Conservation (phyloP, 352 stramenopile species). For the Globisporangium uncinulatum region DNA sequence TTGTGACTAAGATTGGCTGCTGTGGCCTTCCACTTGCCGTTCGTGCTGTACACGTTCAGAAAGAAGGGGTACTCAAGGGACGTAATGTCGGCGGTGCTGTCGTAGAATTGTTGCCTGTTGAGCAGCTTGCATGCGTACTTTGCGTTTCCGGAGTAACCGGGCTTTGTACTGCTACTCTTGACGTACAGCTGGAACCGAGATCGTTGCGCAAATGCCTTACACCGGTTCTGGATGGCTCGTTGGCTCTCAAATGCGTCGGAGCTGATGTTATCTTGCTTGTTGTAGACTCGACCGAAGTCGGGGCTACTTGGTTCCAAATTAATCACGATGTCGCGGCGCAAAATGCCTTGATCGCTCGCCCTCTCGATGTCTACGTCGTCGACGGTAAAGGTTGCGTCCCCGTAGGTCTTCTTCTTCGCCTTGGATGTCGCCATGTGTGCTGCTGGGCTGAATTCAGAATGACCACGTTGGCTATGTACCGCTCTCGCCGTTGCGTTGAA, state of each 20-base stretch:
- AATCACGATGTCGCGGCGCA: no score
- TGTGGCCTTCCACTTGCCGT: background rate
- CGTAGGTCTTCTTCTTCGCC: no score
- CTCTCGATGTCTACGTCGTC: no score
- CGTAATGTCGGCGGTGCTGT: background rate
- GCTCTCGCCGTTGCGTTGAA: no score
- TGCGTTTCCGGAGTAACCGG: conserved; percentile 8
- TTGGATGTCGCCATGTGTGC: no score
- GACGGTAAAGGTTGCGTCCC: no score
- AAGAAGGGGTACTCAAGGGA: background rate
- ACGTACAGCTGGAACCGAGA: conserved; percentile 9
- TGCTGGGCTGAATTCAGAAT: no score
- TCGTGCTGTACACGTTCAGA: background rate
- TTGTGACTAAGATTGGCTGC: conserved; percentile 13
- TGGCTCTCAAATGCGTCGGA: background rate
- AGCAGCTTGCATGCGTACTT: conserved; percentile 21
- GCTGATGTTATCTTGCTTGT: background rate
- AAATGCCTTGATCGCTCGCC: no score
- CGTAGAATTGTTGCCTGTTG: conserved; percentile 11
- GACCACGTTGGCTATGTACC: no score
- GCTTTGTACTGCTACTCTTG: background rate
- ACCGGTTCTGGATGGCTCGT: background rate
- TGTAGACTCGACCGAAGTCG: background rate
- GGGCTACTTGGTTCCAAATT: background rate
- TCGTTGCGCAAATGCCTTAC: background rate